Evolutionary conservation across 2,329 filamentous ascomycete species (phyloP), one percentile per base, ranked within the genome.

Genomic region (Esteya vermicola): DNA sequence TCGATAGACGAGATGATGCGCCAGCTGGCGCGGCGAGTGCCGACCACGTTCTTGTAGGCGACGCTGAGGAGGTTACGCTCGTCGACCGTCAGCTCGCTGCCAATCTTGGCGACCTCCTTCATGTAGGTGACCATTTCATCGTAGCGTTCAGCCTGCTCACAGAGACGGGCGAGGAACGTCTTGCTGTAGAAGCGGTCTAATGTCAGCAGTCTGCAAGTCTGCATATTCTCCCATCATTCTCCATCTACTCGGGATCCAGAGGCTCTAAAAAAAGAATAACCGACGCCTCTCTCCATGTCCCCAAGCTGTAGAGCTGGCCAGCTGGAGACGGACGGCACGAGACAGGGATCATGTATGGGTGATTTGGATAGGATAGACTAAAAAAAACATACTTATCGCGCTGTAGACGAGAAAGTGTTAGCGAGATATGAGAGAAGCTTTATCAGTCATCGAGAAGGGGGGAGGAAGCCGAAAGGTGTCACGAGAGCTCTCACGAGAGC

Each of bases 91-190:
- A 86, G 74, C 58, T 86, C 81, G 96, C 72, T 96, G 91, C 56
- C 72, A 77, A 60, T 84, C 77, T 61, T 89, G 57, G 89, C 89
- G 57, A 95, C 89, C 53, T 83, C 79, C 80, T 95, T 96, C 89
- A 96, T 96, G 78, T 95, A 94, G 74, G 94, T 86, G 53, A 96
- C 89, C 89, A 96, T 95, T 70, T 95, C 89, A 89, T 98, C 89
- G 71, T 98, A 98, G 63, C 89, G 89, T 78, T 96, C 91, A 63
- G 91, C 91, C 80, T 98, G 91, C 84, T 96, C 91, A 76, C 91
- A 96, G 63, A 98, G 86, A 72, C 91, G 81, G 67, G 91, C 91
- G 66, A 96, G 85, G 78, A 96, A 96, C 62, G 91, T 96, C 81
- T 96, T 96, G 82, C 86, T 94, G 64, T 61, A 53, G 3, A 22